Evolutionary conservation across 768 basidiomycete genomes (phyloP), one percentile per base, ranked within the genome.

Genomic region (Tephrocybe sp.): DNA sequence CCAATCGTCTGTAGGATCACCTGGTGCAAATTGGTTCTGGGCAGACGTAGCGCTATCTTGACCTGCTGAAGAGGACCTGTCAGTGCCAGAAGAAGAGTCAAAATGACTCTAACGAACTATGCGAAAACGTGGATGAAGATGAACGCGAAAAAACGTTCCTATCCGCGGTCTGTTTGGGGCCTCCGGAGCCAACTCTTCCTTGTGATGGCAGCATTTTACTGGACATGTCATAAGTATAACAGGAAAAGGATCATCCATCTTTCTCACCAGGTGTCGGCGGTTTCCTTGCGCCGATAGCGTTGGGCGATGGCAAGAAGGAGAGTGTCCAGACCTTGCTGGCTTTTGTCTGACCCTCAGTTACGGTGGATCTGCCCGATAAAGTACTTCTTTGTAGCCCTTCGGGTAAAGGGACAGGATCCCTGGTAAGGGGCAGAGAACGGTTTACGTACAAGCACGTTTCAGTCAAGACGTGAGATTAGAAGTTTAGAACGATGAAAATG

Each of bases 121-220:
- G 57, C 9, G 55, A 39, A 44, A 57, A 57, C 37, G 59, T 38
- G 38, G 59, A 55, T 30, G 63, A 52, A 45, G 63, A 46, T 47
- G 56, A 47, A 38, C 56, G 63, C 22, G 64, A 55, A 54, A 38
- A 54, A 37, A 54, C 34, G 40, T 45, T 59, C 55, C 54, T 56
- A 46, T 57, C 60, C 48, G 54, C 53, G 55, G 49, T 62, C 46
- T 58, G 55, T 56, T 52, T 64, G 52, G 57, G 52, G 57, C 60
- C 59, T 42, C 67, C 66, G 64, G 69, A 43, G 59, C 51, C 58
- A 60, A 48, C 44, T 60, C 61, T 64, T 62, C 66, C 67, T 58
- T 63, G 57, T 63, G 68, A 67, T 62, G 67, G 64, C 35, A 63
- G 62, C 66, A 69, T 70, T 51, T 47, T 46, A 39, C 43, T 57